phyloP scores from a whole-genome alignment of 352 stramenopile genomes.

The Pythium aristosporum region DNA sequence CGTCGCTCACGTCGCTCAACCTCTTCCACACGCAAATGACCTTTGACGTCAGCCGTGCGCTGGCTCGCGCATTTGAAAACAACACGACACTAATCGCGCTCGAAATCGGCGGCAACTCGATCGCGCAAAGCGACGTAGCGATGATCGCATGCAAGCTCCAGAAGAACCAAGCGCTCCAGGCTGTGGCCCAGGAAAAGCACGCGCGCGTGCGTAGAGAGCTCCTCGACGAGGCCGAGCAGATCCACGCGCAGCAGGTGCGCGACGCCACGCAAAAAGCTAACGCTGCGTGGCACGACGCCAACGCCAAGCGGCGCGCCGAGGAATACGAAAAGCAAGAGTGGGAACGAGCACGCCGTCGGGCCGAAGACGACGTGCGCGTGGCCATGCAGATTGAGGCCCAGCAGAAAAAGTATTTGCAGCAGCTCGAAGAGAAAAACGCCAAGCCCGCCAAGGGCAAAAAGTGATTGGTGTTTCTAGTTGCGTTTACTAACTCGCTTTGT shows the following conservation, averaged over 20 bases:
- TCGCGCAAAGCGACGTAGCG: slow-evolving; percentile 50
- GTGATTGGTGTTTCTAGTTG: slow-evolving; percentile 10
- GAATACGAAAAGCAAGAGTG: slow-evolving; percentile 48
- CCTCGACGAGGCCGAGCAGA: slow-evolving; percentile 28
- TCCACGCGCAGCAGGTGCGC: slow-evolving; percentile 34
- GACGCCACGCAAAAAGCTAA: slow-evolving; percentile 44
- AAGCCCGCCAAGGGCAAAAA: slow-evolving; percentile 69
- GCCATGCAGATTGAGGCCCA: slow-evolving; percentile 51
- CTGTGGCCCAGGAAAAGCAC: slow-evolving; percentile 31
- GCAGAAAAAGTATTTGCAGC: slow-evolving; percentile 54
- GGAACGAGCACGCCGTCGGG: slow-evolving; percentile 37
- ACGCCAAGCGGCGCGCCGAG: slow-evolving; percentile 47
- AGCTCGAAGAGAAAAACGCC: slow-evolving; percentile 48
- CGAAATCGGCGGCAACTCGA: slow-evolving; percentile 46
- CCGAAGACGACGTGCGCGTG: slow-evolving; percentile 47
- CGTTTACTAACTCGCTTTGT: neutral
- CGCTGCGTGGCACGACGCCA: slow-evolving; percentile 50
- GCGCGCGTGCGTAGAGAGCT: slow-evolving; percentile 29
- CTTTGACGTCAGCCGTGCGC: slow-evolving; percentile 42
- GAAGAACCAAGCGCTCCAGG: slow-evolving; percentile 43
- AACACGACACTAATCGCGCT: slow-evolving; percentile 52
- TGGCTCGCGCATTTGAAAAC: slow-evolving; percentile 44
- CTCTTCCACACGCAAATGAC: slow-evolving; percentile 63
- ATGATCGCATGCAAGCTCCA: slow-evolving; percentile 38
- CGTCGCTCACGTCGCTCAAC: slow-evolving; percentile 49